Evolutionary conservation across 2,329 filamentous ascomycete species (phyloP), one percentile per base, ranked within the genome.

Genomic region (Sphaerulina musiva): DNA sequence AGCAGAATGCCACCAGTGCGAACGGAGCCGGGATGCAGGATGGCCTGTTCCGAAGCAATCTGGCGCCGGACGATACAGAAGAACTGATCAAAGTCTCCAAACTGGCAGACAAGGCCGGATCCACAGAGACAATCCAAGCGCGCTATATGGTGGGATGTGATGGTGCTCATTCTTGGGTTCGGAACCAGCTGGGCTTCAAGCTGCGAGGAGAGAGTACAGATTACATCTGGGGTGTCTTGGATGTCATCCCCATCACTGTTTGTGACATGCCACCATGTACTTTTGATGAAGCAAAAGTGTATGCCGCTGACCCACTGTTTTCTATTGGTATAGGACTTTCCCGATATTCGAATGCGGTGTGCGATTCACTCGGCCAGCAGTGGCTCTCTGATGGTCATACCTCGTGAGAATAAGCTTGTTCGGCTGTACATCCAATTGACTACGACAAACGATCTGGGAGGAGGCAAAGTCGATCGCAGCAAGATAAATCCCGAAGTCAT

Each of bases 331-430:
- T n/a, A 41, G 20, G 46, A 48, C 32, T 48, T 48, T 26, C 48
- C 51, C 10, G 53, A 90, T 65, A 89, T 90, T 65, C 85, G 87
- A 76, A 85, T 86, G 78, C 85, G 87, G 74, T 87, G 83, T 63
- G 87, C 84, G 0, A 87, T 90, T 57, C 86, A 88, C 67, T 87
- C 84, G 12, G 45, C 45, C 6, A 57, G 56, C 9, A 74, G 83
- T 51, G 85, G 86, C 1, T 87, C 84, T 8, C 82, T 89, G 63
- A 87, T 90, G 84, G 81, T 89, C 1, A 89, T 90, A 57, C 86
- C 86, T 1, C 78, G 85, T 23, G 85, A 88, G 46, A 50, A 55
- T 6, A 58, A 60, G 12, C 46, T 68, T 2, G 59, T 60, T 1
- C 51, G 65, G 6, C 49, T 68, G 1, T 67, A 67, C 48, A 62